Evolutionary conservation across 2,329 filamentous ascomycete genomes (phyloP), one percentile per base, ranked within the genome.

Genomic region (Curvularia verruculosa): DNA sequence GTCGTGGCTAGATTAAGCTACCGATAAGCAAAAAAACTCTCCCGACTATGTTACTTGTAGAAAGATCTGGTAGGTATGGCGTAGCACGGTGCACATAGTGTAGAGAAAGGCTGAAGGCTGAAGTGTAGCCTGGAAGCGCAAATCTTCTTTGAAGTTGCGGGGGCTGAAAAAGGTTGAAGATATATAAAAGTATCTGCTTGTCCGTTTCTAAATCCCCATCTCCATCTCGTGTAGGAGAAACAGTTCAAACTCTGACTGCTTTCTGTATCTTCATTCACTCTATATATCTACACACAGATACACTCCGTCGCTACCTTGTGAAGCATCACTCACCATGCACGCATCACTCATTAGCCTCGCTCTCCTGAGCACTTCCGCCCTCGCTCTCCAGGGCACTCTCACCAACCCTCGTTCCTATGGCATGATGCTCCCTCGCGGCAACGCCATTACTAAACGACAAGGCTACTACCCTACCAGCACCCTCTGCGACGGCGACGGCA

Each of bases 401-500:
- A 44, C 13, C 40, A 10, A 18, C 23, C 19, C 9, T 5, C 19
- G 8, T 24, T 43, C 19, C 19, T 44, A 36, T 21, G 6, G 19
- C 3, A 21, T 29, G 1, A 44, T 51, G 39, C 49, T 51, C 1
- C 23, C 23, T 13, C 49, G 49, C 12, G 49, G 39, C 7, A 28
- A 43, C 1, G 39, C 19, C 15, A 7, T 51, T 2, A 15, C 39
- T 9, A 44, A 51, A 18, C 49, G 49, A 10, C 49, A 51, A 24
- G 49, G 49, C n/a, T 51, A 51, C 39, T 51, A 51, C 29, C 49
- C 49, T 3, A 8, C 5, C 13, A 44, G 19, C 6, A 19, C 3
- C 6, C 4, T 13, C 6, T 51, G 49, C 39, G 19, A 24, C 29
- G 28, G 29, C 9, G 1, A 21, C 5, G 49, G 49, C 10, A 34